phyloP scores from a whole-genome alignment of 1,284 basidiomycete genomes.

The Puccinia horiana region DNA sequence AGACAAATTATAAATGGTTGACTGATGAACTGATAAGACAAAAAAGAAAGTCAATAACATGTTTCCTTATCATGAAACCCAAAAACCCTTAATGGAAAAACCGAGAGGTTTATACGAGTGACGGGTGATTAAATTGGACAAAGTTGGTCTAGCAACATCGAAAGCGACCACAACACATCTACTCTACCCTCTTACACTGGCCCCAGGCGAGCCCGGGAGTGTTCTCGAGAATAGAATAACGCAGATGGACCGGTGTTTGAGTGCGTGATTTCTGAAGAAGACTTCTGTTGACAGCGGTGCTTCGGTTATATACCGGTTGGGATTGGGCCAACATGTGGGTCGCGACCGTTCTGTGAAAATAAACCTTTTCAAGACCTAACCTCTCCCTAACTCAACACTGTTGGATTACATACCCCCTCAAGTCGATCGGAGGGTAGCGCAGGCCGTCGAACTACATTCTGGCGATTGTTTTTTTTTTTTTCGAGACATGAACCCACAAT shows the following conservation, averaged over 20 bases:
- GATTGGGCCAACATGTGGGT: not conserved
- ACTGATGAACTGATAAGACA: not conserved
- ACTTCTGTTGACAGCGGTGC: too few relatives aligned
- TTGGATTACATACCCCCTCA: too few relatives aligned
- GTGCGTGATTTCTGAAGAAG: constrained; percentile 27
- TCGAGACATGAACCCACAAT: too few relatives aligned
- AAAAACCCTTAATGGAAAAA: not conserved
- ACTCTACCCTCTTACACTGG: not conserved
- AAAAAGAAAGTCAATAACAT: not conserved
- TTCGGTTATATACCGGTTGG: not conserved
- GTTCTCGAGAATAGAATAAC: not conserved
- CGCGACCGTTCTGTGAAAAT: too few relatives aligned
- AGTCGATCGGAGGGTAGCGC: too few relatives aligned
- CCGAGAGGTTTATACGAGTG: not conserved
- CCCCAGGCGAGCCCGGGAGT: not conserved
- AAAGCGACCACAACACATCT: constrained; percentile 40
- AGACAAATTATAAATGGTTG: too few relatives aligned
- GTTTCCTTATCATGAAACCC: constrained; percentile 37
- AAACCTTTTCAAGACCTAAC: too few relatives aligned
- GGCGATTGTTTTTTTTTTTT: too few relatives aligned
- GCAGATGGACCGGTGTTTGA: constrained; percentile 18
- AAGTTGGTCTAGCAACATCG: not conserved
- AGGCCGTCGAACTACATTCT: too few relatives aligned
- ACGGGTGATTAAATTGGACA: constrained; percentile 40
- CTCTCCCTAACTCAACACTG: too few relatives aligned